phyloP scores from a whole-genome alignment of 106 monocot species.

The Narthecium ossifragum region DNA sequence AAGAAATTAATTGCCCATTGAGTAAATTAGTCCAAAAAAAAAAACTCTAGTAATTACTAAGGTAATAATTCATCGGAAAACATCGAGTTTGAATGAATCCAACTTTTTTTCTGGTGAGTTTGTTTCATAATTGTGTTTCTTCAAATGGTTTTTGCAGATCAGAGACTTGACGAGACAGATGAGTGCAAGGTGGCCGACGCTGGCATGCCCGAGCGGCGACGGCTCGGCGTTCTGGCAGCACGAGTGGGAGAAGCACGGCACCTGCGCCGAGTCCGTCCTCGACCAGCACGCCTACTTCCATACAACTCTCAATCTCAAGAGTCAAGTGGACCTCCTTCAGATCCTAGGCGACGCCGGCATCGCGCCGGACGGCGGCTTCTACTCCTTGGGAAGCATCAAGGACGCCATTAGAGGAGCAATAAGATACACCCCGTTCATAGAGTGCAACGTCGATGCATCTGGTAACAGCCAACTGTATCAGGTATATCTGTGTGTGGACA shows the following conservation, averaged over 20 bases:
- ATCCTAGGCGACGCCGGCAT: slow-evolving; percentile 23
- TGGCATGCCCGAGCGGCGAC: slow-evolving; percentile 39
- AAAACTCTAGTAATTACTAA: no score
- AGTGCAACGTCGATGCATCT: slow-evolving; percentile 64
- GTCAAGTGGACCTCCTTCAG: slow-evolving; percentile 23
- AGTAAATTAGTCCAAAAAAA: no score
- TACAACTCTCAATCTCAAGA: slow-evolving; percentile 27
- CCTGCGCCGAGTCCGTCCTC: slow-evolving; percentile 36
- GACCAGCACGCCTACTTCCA: slow-evolving; percentile 44
- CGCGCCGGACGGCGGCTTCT: neutral
- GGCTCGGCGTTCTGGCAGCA: slow-evolving; percentile 34
- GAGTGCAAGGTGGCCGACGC: slow-evolving; percentile 33
- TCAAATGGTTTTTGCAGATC: slow-evolving; percentile 24
- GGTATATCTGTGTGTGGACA: slow-evolving; percentile 43
- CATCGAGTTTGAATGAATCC: no score
- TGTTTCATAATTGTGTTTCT: neutral
- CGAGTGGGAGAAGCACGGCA: slow-evolving; percentile 53
- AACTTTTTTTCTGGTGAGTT: no score
- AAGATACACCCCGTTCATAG: slow-evolving; percentile 31
- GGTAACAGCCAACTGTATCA: slow-evolving; percentile 57
- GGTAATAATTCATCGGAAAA: no score
- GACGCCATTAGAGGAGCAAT: slow-evolving; percentile 21
- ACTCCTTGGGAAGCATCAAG: slow-evolving; percentile 18
- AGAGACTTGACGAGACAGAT: slow-evolving; percentile 1
- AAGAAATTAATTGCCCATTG: no score